A percentile compares a stretch with the other conserved stretches of the same genome.
phyloP scores from a whole-genome alignment of 2,329 filamentous ascomycete species.

The Epichloe amarillans region DNA sequence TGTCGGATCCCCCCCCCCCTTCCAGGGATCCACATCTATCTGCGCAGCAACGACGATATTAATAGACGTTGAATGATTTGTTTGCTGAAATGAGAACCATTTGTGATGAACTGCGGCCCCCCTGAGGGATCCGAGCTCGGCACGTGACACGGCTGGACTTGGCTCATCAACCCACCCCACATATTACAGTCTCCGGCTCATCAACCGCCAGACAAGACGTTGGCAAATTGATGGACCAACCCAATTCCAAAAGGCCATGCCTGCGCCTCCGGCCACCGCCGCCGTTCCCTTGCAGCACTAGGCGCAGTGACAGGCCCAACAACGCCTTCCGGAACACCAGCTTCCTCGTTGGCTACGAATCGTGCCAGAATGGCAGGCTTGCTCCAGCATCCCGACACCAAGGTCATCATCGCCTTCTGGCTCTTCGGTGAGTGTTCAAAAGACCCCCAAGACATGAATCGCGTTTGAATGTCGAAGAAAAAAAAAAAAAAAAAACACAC shows the following conservation, averaged over 20 bases:
- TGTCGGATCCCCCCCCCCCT: too few species aligned
- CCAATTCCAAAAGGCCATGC: not conserved
- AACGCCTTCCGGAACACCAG: constrained; percentile 36
- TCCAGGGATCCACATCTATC: too few species aligned
- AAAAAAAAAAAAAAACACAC: too few species aligned
- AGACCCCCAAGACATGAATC: not conserved
- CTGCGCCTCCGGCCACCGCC: not conserved
- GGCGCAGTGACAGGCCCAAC: constrained; percentile 23
- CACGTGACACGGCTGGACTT: not conserved
- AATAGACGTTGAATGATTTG: too few species aligned
- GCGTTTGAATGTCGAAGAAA: not conserved
- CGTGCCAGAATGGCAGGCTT: constrained; percentile 48
- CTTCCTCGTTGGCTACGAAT: constrained; percentile 63
- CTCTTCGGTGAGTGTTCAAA: constrained; percentile 55
- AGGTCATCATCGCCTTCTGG: constrained; percentile 78
- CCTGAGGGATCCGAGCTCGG: not conserved
- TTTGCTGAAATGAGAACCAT: too few species aligned
- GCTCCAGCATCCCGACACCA: constrained; percentile 53
- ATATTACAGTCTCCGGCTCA: not conserved
- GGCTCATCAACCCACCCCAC: too few species aligned
- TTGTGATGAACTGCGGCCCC: too few species aligned
- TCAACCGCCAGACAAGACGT: not conserved
- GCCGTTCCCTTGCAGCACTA: not conserved
- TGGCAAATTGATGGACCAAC: not conserved
- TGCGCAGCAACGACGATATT: too few species aligned